A percentile compares a stretch with the other conserved stretches of the same genome.
Evolutionary conservation across 352 stramenopile genomes (phyloP).

Genomic region (Phytophthora cactorum): DNA sequence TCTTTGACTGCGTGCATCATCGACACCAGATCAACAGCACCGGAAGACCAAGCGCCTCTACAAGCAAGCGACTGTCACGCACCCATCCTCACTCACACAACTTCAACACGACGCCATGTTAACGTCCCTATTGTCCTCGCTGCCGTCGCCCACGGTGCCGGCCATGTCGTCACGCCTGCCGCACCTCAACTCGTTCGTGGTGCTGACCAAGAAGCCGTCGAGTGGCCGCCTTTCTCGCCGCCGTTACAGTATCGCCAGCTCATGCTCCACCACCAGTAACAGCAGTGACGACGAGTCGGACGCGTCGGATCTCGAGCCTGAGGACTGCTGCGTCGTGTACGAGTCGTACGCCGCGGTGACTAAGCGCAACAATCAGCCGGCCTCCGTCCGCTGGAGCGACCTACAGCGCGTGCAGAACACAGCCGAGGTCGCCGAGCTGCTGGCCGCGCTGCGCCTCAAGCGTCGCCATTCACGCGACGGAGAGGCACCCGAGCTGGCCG

Average conservation of each 20-base stretch:
- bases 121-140: conserved; percentile 29
- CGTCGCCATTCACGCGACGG: conserved; percentile 24
- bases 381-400: conserved; percentile 72
- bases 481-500: conserved; percentile 46
- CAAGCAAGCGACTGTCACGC: background rate
- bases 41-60: background rate
- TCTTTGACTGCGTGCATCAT: background rate
- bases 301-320: conserved; percentile 24
- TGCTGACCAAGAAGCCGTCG: conserved; percentile 43
- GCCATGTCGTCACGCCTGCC: conserved; percentile 11
- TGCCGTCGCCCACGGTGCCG: conserved; percentile 32
- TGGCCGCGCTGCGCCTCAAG: conserved; percentile 25
- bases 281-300: conserved; percentile 50
- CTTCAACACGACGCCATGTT: conserved; percentile 33
- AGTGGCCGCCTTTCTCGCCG: conserved; percentile 35
- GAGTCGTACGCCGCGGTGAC: conserved; percentile 79
- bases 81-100: conserved; percentile 10
- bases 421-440: conserved; percentile 15
- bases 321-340: conserved; percentile 66
- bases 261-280: conserved; percentile 45
- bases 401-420: conserved; percentile 48
- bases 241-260: conserved; percentile 38
- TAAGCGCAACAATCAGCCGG: conserved; percentile 46
- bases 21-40: background rate
- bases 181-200: conserved; percentile 47